phyloP scores from a whole-genome alignment of 2,329 filamentous ascomycete genomes.

The Cladophialophora yegresii region DNA sequence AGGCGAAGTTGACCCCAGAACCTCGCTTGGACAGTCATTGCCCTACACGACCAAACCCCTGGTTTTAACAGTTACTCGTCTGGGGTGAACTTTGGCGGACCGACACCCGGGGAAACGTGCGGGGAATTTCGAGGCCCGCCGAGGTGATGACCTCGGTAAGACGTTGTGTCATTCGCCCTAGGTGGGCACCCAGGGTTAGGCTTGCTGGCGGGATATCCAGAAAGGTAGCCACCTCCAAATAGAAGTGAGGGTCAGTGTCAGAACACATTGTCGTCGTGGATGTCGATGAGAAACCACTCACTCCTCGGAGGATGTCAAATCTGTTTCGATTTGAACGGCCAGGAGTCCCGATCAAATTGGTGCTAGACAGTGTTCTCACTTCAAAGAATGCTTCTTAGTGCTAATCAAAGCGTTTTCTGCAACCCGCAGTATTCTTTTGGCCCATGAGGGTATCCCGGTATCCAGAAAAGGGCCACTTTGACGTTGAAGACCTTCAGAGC shows the following conservation, averaged over 20 bases:
- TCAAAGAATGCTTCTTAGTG: background rate
- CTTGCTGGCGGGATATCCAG: background rate
- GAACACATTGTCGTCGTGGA: background rate
- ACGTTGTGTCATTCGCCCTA: too few relatives aligned
- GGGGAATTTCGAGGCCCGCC: background rate
- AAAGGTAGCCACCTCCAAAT: background rate
- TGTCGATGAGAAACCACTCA: background rate
- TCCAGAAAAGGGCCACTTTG: background rate
- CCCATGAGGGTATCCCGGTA: background rate
- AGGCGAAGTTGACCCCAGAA: background rate
- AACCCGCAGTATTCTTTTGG: background rate
- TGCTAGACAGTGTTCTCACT: background rate
- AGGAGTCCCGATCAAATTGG: background rate
- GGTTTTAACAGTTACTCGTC: background rate
- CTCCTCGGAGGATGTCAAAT: background rate
- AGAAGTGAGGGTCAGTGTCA: background rate
- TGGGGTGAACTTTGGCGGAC: background rate
- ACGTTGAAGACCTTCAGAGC: background rate
- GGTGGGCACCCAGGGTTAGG: too few relatives aligned
- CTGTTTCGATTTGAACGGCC: background rate
- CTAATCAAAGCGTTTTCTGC: background rate
- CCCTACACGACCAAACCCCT: background rate
- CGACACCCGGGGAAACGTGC: background rate
- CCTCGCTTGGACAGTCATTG: background rate
- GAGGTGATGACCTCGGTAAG: background rate